A percentile compares a stretch with the other conserved stretches of the same genome.
phyloP scores from a whole-genome alignment of 192 early-diverging fungal genomes.

The Backusella macrospora region DNA sequence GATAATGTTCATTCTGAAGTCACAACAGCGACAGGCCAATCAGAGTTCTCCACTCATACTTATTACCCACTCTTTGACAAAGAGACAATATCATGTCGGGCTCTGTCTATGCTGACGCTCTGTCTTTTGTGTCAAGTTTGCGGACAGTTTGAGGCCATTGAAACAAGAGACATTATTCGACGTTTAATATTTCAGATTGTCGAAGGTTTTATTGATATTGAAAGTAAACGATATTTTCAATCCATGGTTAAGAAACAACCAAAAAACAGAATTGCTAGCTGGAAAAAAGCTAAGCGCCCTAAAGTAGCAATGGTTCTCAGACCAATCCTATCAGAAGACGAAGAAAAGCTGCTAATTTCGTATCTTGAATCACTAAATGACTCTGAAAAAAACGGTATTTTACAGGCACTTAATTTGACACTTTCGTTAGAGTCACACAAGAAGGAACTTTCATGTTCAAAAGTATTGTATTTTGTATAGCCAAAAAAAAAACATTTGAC shows the following conservation, averaged over 20 bases:
- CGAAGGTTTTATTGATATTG: slow-evolving; percentile 10
- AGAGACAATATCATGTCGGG: not conserved
- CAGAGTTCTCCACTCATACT: not conserved
- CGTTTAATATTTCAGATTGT: slow-evolving; percentile 17
- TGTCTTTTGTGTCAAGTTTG: not conserved
- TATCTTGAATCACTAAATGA: not conserved
- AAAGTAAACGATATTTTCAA: not conserved
- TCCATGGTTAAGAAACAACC: not conserved
- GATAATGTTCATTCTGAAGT: not conserved
- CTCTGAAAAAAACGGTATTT: slow-evolving; percentile 12
- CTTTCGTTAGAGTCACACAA: not conserved
- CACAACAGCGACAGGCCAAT: not conserved
- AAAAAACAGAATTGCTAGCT: not conserved
- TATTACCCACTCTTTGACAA: slow-evolving; percentile 18
- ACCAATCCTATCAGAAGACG: not conserved
- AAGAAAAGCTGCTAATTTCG: slow-evolving; percentile 5
- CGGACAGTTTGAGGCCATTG: not conserved
- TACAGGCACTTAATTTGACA: slow-evolving; percentile 17
- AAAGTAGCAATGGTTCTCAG: not conserved
- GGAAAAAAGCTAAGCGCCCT: slow-evolving; percentile 7
- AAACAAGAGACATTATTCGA: not conserved
- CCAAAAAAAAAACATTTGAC: not conserved
- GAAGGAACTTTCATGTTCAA: not conserved
- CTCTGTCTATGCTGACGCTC: slow-evolving; percentile 6
- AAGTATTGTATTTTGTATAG: not conserved